Evolutionary conservation across 2,329 filamentous ascomycete species (phyloP).

Genomic region (Pseudogymnoascus sp.): DNA sequence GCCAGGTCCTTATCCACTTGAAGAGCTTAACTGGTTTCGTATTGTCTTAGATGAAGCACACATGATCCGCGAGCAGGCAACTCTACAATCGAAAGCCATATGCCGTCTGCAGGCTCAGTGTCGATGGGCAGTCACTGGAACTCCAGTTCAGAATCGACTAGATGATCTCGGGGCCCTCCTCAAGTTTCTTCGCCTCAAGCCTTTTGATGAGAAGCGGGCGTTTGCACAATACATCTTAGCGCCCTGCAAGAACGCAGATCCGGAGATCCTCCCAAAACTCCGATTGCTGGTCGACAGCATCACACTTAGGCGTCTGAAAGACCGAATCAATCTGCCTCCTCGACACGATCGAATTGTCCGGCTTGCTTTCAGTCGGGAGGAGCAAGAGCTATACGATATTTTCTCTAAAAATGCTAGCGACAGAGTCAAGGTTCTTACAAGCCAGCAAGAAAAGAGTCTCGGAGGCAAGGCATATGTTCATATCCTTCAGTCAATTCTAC

Average conservation of each 20-base stretch:
- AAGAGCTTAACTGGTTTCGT: slow-evolving; percentile 82
- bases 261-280: slow-evolving; percentile 74
- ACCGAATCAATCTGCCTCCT: slow-evolving; percentile 74
- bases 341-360: slow-evolving; percentile 64
- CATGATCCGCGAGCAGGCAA: slow-evolving; percentile 78
- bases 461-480: slow-evolving; percentile 88
- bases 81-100: slow-evolving; percentile 75
- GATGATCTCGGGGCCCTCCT: slow-evolving; percentile 84
- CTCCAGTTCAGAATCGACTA: slow-evolving; percentile 86
- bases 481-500: slow-evolving; percentile 83
- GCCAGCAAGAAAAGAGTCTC: slow-evolving; percentile 55
- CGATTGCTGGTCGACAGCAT: slow-evolving; percentile 90
- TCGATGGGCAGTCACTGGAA: slow-evolving; percentile 95
- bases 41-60: slow-evolving; percentile 94
- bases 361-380: slow-evolving; percentile 67
- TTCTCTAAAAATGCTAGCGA: slow-evolving; percentile 76
- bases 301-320: slow-evolving; percentile 82
- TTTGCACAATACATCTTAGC: slow-evolving; percentile 75
- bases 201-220: slow-evolving; percentile 69
- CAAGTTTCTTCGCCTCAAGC: slow-evolving; percentile 73
- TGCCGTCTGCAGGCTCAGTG: slow-evolving; percentile 70
- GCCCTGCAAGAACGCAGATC: slow-evolving; percentile 81
- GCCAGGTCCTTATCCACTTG: slow-evolving; percentile 54
- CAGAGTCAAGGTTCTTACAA: slow-evolving; percentile 66
- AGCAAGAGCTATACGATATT: slow-evolving; percentile 70